Base-by-base conservation (phyloP, 2,329 filamentous ascomycete genomes). In the Colletotrichum sp. region DNA sequence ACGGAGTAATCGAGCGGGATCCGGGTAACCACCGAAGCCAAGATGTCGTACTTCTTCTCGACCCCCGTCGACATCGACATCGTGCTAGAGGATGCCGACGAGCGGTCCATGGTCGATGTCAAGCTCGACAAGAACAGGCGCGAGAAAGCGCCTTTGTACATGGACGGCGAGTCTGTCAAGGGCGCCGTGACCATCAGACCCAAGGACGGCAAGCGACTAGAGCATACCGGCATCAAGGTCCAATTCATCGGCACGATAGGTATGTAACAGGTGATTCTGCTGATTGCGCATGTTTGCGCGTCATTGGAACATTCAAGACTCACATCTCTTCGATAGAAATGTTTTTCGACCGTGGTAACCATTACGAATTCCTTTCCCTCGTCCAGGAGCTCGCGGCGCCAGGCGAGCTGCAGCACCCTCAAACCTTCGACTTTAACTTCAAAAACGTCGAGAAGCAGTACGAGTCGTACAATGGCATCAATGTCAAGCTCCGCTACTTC, bases 361-460 rank as follows among this genome's bases (percentile, higher is more conserved):
- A 99, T 88, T 98, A 99, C 90, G 97, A 99, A 87, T 99, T 99
- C 87, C 94, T 99, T 76, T 98, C 96, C 44, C 92, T 99, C 32
- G 96, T 97, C 81, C 98, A 99, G 87, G 97, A 99, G 87, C 93
- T 99, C 55, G 97, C 97, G 21, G 96, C 97, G 21, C 97, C 97
- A 3, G 97, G 97, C 85, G 97, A 99, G 89, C 94, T 99, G 74
- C 97, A 99, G 85, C 98, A 99, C 87, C 97, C 97, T 59, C 97
- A 99, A 88, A 98, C 96, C 65, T 98, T 98, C 86, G 95, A 98
- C 80, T 99, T 99, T 92, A 98, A 98, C 89, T 99, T 99, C 92
- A 99, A 99, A 87, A 99, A 99, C 86, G 96, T 99, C 81, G 97
- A 99, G 91, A 99, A 99, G 90, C 96, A 98, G 86, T 99, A 99